Evolutionary conservation across 805 yeast species (phyloP), one percentile per base, ranked within the genome.

Genomic region (Hanseniaspora guilliermondii): DNA sequence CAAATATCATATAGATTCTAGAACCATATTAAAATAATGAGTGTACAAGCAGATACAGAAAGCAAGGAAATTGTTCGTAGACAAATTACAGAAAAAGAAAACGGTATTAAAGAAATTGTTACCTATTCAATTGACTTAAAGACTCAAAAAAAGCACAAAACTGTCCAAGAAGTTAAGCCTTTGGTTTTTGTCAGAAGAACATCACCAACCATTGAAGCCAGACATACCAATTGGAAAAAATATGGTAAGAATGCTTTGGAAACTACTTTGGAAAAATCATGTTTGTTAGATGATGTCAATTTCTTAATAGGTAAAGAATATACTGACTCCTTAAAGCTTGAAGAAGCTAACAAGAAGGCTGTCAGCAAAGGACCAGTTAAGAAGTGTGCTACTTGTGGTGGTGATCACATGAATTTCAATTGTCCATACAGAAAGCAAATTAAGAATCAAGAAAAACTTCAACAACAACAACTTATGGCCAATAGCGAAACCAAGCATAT

Each of bases 341-440:
- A 79, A 66, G 84, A 82, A 67, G 78, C 66, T 44, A 70, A 72
- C 58, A 74, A 73, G 57, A 76, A 76, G 62, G 73, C 71, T 52
- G 67, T 70, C 53, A 63, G 58, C 33, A 75, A 69, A 65, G 71
- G 69, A 63, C 67, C 77, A 58, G 70, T 80, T 60, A 49, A 42
- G 38, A 73, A 70, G 62, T 93, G 98, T 79, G 86, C 97, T 78
- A 73, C 77, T 54, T 93, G 99, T 83, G 85, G 85, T 58, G 96
- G 96, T 66, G 84, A 80, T 61, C 99, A 93, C 76, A 86, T 82
- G 78, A 85, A 97, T 41, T 73, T 87, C 68, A 83, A 84, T 73
- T 93, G 99, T 85, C 98, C 98, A 59, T 87, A 80, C 78, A 89
- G 85, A 73, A 94, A 84, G 73, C 74, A 53, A 69, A 72, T 38